Evolutionary conservation across 768 basidiomycete species (phyloP), one percentile per base, ranked within the genome.

Genomic region (Boletus rex-veris): DNA sequence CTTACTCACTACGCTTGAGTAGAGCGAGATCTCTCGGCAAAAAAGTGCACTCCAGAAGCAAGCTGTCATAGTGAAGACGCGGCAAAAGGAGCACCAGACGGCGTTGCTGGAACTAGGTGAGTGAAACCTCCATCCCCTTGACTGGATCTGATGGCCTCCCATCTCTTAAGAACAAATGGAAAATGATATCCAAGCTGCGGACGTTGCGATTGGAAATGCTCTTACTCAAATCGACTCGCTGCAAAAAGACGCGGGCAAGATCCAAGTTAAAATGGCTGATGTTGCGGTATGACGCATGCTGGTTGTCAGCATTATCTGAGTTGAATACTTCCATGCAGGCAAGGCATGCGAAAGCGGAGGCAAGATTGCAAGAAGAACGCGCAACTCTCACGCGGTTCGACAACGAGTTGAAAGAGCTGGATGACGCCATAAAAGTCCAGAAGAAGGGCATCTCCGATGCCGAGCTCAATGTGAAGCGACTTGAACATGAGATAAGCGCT

Each of bases 41-140:
- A 97, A 95, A 73, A 76, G 81, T 7, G 82, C 81, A 0, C 73
- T 95, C 14, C 87, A 90, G 64, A 92, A 90, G 71, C 86, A 94
- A 67, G 78, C 86, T 2, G 85, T 88, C 3, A 73, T 77, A 7
- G 82, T 98, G 56, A 98, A 98, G 74, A 82, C 83, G 9, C 81
- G 86, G 58, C 93, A 97, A 65, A 93, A 90, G 73, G 93, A 95
- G 54, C 77, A 89, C 21, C 94, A 98, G 64, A 92, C 92, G 0
- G 88, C 86, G 1, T 78, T 78, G 30, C 80, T 98, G 8, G 96
- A 98, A 65, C 75, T 92, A n/a, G 89, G 95, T 96, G 58, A 41
- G 85, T 66, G 18, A 48, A 46, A 21, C 2, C 1, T 3, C 3
- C 18, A 31, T 19, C 19, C 7, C 9, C n/a, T 19, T 30, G 11